These are phyloP conservation scores for Mycena rebaudengoi DNA, from an alignment of 768 basidiomycete genomes.

Conservation along the genomic window DNA sequence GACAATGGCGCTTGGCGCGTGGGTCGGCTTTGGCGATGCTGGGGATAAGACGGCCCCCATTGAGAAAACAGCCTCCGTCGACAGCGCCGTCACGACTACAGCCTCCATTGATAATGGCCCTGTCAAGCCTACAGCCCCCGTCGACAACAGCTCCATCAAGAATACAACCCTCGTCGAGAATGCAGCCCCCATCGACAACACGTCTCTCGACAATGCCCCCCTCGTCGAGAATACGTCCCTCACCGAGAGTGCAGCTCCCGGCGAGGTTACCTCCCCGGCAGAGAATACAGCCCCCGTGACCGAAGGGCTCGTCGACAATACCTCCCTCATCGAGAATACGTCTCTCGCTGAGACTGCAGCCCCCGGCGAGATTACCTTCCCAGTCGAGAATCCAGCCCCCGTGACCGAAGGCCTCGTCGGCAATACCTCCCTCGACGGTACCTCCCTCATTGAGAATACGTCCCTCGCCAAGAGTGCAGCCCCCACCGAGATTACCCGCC, in stretches of 20 bases:
- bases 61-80: neutral
- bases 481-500: neutral
- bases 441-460: neutral
- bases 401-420: neutral
- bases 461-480: neutral
- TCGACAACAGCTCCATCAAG: neutral
- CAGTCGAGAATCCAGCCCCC: neutral
- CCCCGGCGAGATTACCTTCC: neutral
- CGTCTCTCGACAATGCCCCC: neutral
- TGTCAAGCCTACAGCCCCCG: neutral
- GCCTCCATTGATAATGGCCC: neutral
- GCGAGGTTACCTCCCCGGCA: neutral
- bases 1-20: constrained; percentile 8
- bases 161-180: neutral
- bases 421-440: neutral
- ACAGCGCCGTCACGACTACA: neutral
- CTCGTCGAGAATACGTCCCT: neutral
- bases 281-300: neutral
- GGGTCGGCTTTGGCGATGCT: neutral
- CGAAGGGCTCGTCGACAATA: neutral
- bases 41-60: neutral
- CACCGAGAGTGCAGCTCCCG: neutral
- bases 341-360: neutral
- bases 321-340: neutral
- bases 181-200: neutral